These are phyloP conservation scores for Didymella exigua DNA, from an alignment of 2,329 filamentous ascomycete genomes.

Conservation along the genomic window DNA sequence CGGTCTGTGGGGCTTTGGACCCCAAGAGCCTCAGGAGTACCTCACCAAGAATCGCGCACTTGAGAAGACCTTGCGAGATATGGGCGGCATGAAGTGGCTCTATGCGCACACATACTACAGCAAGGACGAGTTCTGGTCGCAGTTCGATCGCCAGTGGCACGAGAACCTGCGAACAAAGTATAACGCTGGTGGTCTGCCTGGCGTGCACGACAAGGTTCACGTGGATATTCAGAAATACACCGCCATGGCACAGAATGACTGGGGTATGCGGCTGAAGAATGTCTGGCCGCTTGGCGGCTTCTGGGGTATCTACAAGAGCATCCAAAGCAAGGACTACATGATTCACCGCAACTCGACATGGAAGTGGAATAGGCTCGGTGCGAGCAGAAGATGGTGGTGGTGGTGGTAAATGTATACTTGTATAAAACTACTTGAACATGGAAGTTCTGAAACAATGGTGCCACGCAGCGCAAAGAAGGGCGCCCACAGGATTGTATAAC, in stretches of 20 bases:
- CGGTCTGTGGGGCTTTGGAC: constrained; percentile 78
- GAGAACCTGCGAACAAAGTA: constrained; percentile 65
- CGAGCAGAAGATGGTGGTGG: constrained; percentile 13
- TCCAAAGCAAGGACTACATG: constrained; percentile 47
- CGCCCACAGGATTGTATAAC: background rate
- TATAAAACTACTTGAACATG: too few relatives aligned
- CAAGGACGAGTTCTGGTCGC: constrained; percentile 70
- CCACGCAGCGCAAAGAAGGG: background rate
- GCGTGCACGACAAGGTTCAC: constrained; percentile 71
- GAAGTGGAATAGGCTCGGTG: constrained; percentile 30
- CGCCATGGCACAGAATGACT: constrained; percentile 31
- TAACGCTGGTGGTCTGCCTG: constrained; percentile 63
- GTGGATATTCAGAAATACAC: constrained; percentile 47
- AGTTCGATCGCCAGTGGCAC: constrained; percentile 66
- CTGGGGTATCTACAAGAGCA: constrained; percentile 47
- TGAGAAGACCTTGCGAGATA: constrained; percentile 63
- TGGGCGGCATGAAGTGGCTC: constrained; percentile 71
- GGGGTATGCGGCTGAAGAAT: constrained; percentile 30
- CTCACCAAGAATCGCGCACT: constrained; percentile 64
- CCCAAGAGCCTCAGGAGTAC: constrained; percentile 48
- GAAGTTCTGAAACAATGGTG: too few relatives aligned
- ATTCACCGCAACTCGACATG: constrained; percentile 43
- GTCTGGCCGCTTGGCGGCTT: constrained; percentile 49
- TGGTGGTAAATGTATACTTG: constrained; percentile 8
- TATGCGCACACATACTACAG: constrained; percentile 73